A percentile compares a stretch with the other conserved stretches of the same genome.
Conservation (phyloP, 1,284 basidiomycete genomes). For the Apiotrichum gracile region DNA sequence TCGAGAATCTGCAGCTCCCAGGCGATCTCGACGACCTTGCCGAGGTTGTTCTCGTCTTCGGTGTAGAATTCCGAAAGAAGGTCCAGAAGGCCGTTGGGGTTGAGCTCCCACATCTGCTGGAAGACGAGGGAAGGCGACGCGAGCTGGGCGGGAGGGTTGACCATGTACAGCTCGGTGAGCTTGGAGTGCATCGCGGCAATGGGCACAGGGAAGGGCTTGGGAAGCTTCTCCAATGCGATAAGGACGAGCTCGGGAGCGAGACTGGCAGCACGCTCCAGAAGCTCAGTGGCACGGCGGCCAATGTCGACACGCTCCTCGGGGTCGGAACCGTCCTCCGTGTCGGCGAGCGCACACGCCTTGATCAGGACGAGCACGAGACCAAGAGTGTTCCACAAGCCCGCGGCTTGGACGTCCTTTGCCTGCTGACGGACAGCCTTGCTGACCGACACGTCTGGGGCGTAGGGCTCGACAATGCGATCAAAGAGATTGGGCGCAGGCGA, state of each 20-base stretch:
- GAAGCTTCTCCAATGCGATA: conserved; percentile 85
- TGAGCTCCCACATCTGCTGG: conserved; percentile 88
- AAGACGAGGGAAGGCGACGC: conserved; percentile 95
- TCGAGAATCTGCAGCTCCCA: conserved; percentile 91
- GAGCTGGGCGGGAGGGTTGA: conserved; percentile 57
- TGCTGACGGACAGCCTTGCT: conserved; percentile 55
- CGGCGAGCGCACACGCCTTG: conserved; percentile 31
- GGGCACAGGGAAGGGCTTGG: conserved; percentile 79
- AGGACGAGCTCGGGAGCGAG: conserved; percentile 88
- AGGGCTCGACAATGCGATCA: conserved; percentile 71
- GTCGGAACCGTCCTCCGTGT: conserved; percentile 41
- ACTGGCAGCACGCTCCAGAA: conserved; percentile 77
- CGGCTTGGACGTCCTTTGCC: conserved; percentile 66
- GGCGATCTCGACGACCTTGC: conserved; percentile 88
- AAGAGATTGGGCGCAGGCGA: conserved; percentile 68
- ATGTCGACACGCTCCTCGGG: conserved; percentile 67
- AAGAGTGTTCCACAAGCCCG: conserved; percentile 83
- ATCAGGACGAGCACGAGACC: conserved; percentile 88
- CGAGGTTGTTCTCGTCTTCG: conserved; percentile 88
- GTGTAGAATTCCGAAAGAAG: conserved; percentile 87
- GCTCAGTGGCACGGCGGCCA: conserved; percentile 69
- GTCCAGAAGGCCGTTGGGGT: conserved; percentile 74
- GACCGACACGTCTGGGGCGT: conserved; percentile 55
- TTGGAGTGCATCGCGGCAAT: conserved; percentile 80
- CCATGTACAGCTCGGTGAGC: conserved; percentile 81